Conservation (phyloP, 768 basidiomycete species). For the Stropharia rugosoannulata region DNA sequence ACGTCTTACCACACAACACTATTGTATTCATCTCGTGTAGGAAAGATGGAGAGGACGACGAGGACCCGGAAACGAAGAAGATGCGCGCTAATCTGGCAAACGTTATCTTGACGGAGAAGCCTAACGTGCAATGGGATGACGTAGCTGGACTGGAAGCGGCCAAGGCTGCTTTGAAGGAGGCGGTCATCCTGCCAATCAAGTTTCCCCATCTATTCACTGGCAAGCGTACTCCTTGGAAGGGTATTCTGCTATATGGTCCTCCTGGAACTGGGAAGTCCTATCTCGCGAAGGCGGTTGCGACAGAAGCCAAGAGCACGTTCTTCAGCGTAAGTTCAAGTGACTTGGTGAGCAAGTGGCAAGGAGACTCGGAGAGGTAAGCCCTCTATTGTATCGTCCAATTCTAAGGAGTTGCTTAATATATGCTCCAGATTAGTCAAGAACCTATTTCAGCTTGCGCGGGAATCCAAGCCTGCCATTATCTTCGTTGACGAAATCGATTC, state of each 20-base stretch:
- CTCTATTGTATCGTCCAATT: neutral
- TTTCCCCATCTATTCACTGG: constrained; percentile 99
- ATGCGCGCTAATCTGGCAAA: constrained; percentile 86
- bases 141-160: constrained; percentile 95
- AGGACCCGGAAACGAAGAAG: constrained; percentile 95
- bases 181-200: constrained; percentile 99
- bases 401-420: neutral
- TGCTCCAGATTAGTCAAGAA: constrained; percentile 83
- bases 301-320: constrained; percentile 98
- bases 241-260: constrained; percentile 95
- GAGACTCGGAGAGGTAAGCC: constrained; percentile 91
- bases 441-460: constrained; percentile 93
- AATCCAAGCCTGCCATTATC: constrained; percentile 96
- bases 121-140: constrained; percentile 98
- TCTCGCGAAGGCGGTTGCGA: constrained; percentile 97
- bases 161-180: constrained; percentile 95
- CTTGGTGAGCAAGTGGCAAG: constrained; percentile 99
- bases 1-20: neutral
- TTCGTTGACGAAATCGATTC: constrained; percentile 99
- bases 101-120: constrained; percentile 90
- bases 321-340: constrained; percentile 95
- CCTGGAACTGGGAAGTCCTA: constrained; percentile 98
- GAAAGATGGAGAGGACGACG: constrained; percentile 63
- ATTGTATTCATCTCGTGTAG: constrained; percentile 27
- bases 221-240: constrained; percentile 96